A percentile compares a stretch with the other conserved stretches of the same genome.
Evolutionary conservation across 106 monocot species (phyloP).

Genomic region (Xerophyta viscosa): DNA sequence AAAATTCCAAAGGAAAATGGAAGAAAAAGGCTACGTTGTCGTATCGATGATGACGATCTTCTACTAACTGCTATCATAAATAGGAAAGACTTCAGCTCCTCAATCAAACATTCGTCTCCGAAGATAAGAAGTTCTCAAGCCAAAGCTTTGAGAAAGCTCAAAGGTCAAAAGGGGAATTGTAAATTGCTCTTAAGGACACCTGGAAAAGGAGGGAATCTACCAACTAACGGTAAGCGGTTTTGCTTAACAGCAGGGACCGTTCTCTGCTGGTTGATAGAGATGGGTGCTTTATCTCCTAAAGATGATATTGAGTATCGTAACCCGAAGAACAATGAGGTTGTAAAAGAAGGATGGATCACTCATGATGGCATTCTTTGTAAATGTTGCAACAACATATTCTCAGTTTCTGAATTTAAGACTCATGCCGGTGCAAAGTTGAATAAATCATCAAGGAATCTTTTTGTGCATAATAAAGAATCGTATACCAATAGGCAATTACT

Average conservation of each 20-base stretch:
- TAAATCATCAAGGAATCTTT: slow-evolving; percentile 48
- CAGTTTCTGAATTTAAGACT: slow-evolving; percentile 60
- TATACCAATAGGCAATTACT: slow-evolving; percentile 61
- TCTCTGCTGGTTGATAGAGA: slow-evolving; percentile 76
- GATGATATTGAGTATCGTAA: slow-evolving; percentile 47
- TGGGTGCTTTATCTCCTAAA: slow-evolving; percentile 44
- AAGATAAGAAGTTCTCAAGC: slow-evolving; percentile 12
- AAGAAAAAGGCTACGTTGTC: slow-evolving; percentile 32
- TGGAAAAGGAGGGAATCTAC: slow-evolving; percentile 36
- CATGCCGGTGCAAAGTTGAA: slow-evolving; percentile 55
- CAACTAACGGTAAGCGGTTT: slow-evolving; percentile 27
- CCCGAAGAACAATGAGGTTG: slow-evolving; percentile 30
- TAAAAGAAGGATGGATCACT: slow-evolving; percentile 72
- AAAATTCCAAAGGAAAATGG: slow-evolving; percentile 25
- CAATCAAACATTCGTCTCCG: slow-evolving; percentile 17
- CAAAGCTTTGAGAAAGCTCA: slow-evolving; percentile 32
- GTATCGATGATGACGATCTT: slow-evolving; percentile 79
- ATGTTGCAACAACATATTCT: slow-evolving; percentile 54
- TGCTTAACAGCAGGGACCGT: slow-evolving; percentile 49
- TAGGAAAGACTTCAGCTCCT: slow-evolving; percentile 40
- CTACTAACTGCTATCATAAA: slow-evolving; percentile 68
- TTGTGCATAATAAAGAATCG: slow-evolving; percentile 54
- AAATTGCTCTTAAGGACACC: slow-evolving; percentile 32
- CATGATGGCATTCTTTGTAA: slow-evolving; percentile 71
- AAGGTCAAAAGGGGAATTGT: slow-evolving; percentile 24